These are phyloP conservation scores for Echinochloa phyllopogon DNA, from an alignment of 176 grass and related monocot genomes.

Conservation along the genomic window DNA sequence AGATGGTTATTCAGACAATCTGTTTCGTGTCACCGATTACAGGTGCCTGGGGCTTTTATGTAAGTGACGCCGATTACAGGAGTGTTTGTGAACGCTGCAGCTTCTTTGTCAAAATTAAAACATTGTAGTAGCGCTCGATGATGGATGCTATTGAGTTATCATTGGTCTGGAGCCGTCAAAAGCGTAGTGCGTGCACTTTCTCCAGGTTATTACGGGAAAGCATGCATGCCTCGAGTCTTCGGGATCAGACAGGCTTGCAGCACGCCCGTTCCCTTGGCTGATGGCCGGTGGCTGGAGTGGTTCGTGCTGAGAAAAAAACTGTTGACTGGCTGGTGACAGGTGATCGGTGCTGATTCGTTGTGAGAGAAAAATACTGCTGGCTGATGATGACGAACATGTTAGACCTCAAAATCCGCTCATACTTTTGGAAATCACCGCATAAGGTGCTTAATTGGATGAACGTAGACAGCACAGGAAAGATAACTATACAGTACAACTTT, in stretches of 20 bases:
- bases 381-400: no score
- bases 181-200: background rate
- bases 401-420: background rate
- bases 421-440: background rate
- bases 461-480: background rate
- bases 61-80: background rate
- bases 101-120: slow-evolving; percentile 11
- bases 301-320: no score
- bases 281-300: no score
- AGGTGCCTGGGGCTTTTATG: background rate
- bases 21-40: background rate
- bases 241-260: slow-evolving; percentile 12
- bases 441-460: background rate
- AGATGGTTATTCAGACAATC: background rate
- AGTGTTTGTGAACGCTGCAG: background rate
- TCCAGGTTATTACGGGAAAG: background rate
- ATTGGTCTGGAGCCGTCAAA: no score
- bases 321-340: no score
- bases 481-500: background rate
- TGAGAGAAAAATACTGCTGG: no score
- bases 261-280: no score
- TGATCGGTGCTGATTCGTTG: no score
- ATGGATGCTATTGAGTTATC: no score
- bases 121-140: background rate
- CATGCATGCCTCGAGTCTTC: background rate